Evolutionary conservation across 1,284 basidiomycete genomes (phyloP), one percentile per base, ranked within the genome.

Genomic region (Ceratobasidium sp.): DNA sequence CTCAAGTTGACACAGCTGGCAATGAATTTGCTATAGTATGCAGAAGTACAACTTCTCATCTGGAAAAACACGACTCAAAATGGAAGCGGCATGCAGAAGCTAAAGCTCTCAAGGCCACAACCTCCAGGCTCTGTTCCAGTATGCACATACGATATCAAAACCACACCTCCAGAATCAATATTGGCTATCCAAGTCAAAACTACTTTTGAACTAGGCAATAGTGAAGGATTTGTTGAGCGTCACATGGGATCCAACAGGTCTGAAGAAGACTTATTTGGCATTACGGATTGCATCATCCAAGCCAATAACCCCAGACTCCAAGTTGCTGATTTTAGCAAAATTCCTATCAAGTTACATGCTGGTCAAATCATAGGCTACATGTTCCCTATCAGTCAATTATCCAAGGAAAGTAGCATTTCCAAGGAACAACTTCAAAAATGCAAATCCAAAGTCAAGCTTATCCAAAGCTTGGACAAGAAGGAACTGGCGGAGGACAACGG

Each of bases 241-340:
- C 15, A 20, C 4, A 13, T 64, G 4, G 28, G 62, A 2, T 40
- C 62, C 4, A 64, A 64, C 20, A 5, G 4, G 3, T 17, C n/a
- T 3, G 3, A 2, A 38, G 15, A 83, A n/a, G 80, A 82, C 61
- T 61, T 81, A 1, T 80, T 80, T 78, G 81, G 78, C 1, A 56
- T 79, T 28, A 68, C 81, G 4, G 79, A 81, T 28, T 78, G 80
- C 1, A n/a, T 83, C 3, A 82, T 83, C 20, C 66, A 67, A 1
- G 17, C 57, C 9, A 52, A 71, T 23, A 77, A 79, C 17, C 74
- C 80, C 2, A 33, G 56, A 6, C 20, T 83, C 3, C 81, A 80
- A 50, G 42, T 83, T 9, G 76, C 81, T 0, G 82, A 83, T 46
- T 83, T 83, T n/a, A n/a, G n/a, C n/a, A n/a, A n/a, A n/a, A n/a